These are phyloP conservation scores for Ophiocordyceps camponoti-saundersi DNA, from an alignment of 2,329 filamentous ascomycete species.

Conservation along the genomic window DNA sequence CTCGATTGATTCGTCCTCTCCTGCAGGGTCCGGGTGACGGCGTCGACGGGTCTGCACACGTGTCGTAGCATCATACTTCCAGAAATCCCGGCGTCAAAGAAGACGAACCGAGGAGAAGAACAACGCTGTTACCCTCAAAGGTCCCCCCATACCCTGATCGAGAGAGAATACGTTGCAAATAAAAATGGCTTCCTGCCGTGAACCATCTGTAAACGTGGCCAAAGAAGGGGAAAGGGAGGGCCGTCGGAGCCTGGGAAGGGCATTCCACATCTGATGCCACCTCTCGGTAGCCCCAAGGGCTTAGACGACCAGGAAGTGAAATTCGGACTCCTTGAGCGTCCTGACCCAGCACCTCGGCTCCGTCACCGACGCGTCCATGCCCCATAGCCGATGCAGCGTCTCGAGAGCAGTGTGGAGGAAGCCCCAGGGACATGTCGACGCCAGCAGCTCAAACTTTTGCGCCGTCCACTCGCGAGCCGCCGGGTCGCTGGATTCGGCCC, in stretches of 20 bases:
- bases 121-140: background rate
- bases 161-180: no score
- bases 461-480: constrained; percentile 29
- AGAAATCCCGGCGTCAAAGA: background rate
- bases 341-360: constrained; percentile 22
- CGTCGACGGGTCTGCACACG: background rate
- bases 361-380: constrained; percentile 14
- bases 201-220: no score
- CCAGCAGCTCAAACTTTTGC: constrained; percentile 22
- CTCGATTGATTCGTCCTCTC: background rate
- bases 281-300: no score
- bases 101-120: background rate
- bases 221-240: no score
- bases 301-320: constrained; percentile 24
- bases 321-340: constrained; percentile 20
- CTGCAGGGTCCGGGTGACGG: background rate
- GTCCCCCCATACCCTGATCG: no score
- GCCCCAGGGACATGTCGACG: constrained; percentile 27
- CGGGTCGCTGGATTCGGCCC: constrained; percentile 28
- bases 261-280: constrained; percentile 4
- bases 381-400: constrained; percentile 26
- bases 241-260: no score
- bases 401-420: constrained; percentile 29
- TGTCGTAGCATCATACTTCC: background rate
- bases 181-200: no score